Evolutionary conservation across 176 grass and related monocot genomes (phyloP), one percentile per base, ranked within the genome.

Genomic region (Rhynchospora pubera): DNA sequence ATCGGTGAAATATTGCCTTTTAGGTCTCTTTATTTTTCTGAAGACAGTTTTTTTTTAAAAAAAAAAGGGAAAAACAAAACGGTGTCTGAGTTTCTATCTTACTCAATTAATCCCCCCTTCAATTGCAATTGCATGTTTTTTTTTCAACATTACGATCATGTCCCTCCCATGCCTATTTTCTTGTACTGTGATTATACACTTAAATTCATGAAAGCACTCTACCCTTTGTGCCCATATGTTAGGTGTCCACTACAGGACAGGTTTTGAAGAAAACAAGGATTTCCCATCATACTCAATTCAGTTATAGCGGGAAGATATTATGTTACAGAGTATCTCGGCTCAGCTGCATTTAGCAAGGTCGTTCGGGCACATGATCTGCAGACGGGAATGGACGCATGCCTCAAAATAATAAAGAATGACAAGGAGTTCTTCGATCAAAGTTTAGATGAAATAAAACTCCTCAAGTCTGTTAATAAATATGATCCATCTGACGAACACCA

Each of bases 341-440:
- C 91, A 0, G 97, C 97, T 63, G 97, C 97, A 86, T 99, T 96
- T 84, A 99, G 97, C 69, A 93, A 91, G 80, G 97, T 96, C 85
- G 93, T 91, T 44, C 93, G 96, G 87, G 97, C 97, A 82, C 93
- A 90, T 79, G 97, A 99, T 89, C 89, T 99, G 86, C 79, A 81
- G 57, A 93, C 86, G 13, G 91, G 92, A 81, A 93, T 57, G 16
- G 89, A 93, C 80, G 89, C 96, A 62, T 99, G 97, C 60, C 91
- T 99, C 70, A 99, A 99, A 82, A 99, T 99, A 91, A 99, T 96
- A 32, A 99, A 95, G 83, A 99, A 95, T 77, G 87, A 95, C 72
- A 99, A 99, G 87, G 96, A 99, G 84, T 99, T 95, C 85, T 93
- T 99, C 72, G 97, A 99, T 57, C 97, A 96, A 70, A 96, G 97